Percentiles rank a stretch among this genome's conserved stretches.
These are phyloP conservation scores for Petunia hybrid DNA, from an alignment of 305 asterid genomes.

Conservation along the genomic window DNA sequence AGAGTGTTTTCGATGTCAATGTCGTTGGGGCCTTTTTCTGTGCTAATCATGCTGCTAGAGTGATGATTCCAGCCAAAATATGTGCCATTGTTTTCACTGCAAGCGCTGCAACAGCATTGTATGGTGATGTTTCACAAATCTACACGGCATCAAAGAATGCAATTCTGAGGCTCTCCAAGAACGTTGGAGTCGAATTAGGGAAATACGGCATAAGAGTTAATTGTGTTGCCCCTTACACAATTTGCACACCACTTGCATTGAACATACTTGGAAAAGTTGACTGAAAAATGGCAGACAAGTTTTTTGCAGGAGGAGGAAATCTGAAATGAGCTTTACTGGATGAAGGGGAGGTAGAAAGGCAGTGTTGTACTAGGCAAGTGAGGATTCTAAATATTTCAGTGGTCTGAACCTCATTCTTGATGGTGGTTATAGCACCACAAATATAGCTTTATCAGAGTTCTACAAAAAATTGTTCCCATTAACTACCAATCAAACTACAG, in stretches of 20 bases:
- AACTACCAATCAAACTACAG: background rate
- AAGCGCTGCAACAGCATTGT: background rate
- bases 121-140: background rate
- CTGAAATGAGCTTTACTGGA: background rate
- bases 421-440: slow-evolving; percentile 5
- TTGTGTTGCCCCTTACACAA: slow-evolving; percentile 4
- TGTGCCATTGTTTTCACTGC: background rate
- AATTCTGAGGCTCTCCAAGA: background rate
- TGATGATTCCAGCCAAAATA: background rate
- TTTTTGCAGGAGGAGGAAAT: background rate
- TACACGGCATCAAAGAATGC: slow-evolving; percentile 7
- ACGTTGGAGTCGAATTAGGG: too few species aligned
- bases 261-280: background rate
- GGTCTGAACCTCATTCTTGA: slow-evolving; percentile 2
- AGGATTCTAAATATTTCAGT: too few species aligned
- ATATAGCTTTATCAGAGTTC: background rate
- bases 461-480: background rate
- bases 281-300: too few species aligned
- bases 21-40: slow-evolving; percentile 1
- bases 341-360: slow-evolving; percentile 17
- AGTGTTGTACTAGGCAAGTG: background rate
- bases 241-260: background rate
- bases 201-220: background rate
- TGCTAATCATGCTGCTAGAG: background rate
- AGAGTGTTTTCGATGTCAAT: background rate